These are phyloP conservation scores for Xylaria grammica DNA, from an alignment of 495 filamentous ascomycete genomes.

Conservation along the genomic window DNA sequence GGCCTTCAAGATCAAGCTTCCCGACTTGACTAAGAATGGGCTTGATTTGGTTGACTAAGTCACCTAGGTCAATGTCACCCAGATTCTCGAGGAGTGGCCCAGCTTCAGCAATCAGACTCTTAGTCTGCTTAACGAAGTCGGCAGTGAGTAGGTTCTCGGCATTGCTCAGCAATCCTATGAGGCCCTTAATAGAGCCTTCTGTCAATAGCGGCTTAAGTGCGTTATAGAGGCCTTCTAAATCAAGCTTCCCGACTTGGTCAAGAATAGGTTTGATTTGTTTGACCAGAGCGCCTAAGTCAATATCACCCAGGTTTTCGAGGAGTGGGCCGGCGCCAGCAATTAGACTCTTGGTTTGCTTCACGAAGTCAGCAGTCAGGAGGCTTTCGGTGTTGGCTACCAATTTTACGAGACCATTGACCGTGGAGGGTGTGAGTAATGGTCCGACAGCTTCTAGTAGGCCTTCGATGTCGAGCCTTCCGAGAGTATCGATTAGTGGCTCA, in stretches of 20 bases:
- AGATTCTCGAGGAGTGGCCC: slow-evolving; percentile 43
- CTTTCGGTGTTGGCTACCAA: slow-evolving; percentile 49
- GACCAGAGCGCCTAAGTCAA: slow-evolving; percentile 31
- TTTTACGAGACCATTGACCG: slow-evolving; percentile 47
- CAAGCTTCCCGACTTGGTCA: slow-evolving; percentile 18
- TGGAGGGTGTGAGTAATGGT: slow-evolving; percentile 46
- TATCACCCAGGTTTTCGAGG: slow-evolving; percentile 27
- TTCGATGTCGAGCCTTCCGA: slow-evolving; percentile 48
- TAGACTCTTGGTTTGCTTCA: slow-evolving; percentile 47
- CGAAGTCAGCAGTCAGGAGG: slow-evolving; percentile 45
- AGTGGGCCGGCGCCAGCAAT: slow-evolving; percentile 36
- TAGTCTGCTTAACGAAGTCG: slow-evolving; percentile 52
- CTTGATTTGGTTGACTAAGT: slow-evolving; percentile 37
- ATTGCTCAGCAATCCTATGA: slow-evolving; percentile 44
- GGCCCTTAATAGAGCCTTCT: slow-evolving; percentile 39
- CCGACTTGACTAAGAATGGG: slow-evolving; percentile 44
- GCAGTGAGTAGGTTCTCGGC: slow-evolving; percentile 46
- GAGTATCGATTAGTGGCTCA: slow-evolving; percentile 30
- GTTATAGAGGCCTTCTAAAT: slow-evolving; percentile 38
- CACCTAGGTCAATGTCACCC: slow-evolving; percentile 39
- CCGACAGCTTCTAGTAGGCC: slow-evolving; percentile 45
- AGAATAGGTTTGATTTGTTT: slow-evolving; percentile 29
- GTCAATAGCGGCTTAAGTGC: slow-evolving; percentile 40
- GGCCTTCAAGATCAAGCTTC: slow-evolving; percentile 32
- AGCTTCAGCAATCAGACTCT: slow-evolving; percentile 44